These are phyloP conservation scores for Cercophora sp. DNA, from an alignment of 495 filamentous ascomycete genomes.

Conservation along the genomic window DNA sequence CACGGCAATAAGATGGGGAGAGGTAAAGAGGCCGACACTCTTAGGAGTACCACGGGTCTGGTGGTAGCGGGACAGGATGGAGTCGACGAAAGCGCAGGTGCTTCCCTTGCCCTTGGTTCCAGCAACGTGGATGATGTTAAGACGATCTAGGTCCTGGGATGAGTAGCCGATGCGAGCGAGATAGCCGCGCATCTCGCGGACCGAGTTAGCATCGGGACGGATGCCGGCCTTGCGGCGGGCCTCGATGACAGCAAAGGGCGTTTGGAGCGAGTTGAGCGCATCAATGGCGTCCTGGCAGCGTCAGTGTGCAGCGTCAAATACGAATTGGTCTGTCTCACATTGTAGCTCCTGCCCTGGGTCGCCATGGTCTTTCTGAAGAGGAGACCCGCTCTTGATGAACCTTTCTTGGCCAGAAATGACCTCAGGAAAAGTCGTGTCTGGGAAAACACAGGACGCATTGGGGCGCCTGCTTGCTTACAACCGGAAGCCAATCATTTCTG, in stretches of 20 bases:
- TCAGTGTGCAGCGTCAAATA: not conserved
- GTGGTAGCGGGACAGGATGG: constrained; percentile 45
- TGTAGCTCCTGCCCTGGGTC: not conserved
- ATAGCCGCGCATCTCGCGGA: constrained; percentile 76
- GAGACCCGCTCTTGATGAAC: too few species aligned
- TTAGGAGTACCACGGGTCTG: constrained; percentile 28
- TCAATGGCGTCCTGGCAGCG: constrained; percentile 68
- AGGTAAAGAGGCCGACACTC: constrained; percentile 81
- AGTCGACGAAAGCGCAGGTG: constrained; percentile 64
- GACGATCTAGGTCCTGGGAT: constrained; percentile 65
- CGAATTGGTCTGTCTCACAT: constrained; percentile 17
- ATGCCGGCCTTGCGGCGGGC: constrained; percentile 65
- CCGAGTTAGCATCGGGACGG: constrained; percentile 60
- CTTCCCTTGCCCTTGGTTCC: constrained; percentile 94
- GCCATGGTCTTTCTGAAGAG: not conserved
- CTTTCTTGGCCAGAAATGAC: not conserved
- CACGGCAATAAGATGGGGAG: constrained; percentile 82
- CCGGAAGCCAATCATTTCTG: not conserved
- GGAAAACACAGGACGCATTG: constrained; percentile 20
- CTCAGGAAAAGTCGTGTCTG: constrained; percentile 4
- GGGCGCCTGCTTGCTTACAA: not conserved
- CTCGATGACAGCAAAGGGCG: constrained; percentile 75
- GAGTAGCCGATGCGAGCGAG: constrained; percentile 70
- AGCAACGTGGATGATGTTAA: constrained; percentile 80
- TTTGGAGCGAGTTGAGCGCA: constrained; percentile 85